These are phyloP conservation scores for Teratosphaeria pseudoeucalypti DNA, from an alignment of 2,329 filamentous ascomycete species.

Conservation along the genomic window DNA sequence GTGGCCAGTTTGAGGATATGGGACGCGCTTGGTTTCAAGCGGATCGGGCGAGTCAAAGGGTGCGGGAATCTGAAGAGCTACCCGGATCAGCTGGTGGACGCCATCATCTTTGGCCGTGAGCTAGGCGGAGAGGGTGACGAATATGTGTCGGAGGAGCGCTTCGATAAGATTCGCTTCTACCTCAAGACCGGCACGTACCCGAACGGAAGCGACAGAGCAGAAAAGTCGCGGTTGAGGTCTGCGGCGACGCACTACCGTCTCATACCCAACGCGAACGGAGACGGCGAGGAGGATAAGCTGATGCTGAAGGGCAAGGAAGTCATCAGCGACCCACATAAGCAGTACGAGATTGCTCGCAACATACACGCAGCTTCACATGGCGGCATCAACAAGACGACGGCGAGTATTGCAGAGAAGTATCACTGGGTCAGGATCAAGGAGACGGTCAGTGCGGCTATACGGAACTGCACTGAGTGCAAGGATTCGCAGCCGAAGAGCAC, in stretches of 20 bases:
- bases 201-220: constrained; percentile 80
- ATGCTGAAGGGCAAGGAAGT: constrained; percentile 99
- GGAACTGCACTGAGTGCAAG: constrained; percentile 83
- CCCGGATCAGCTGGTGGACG: constrained; percentile 37
- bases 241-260: constrained; percentile 94
- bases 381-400: constrained; percentile 97
- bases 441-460: constrained; percentile 88
- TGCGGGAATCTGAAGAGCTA: constrained; percentile 41
- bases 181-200: constrained; percentile 92
- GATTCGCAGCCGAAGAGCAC: constrained; percentile 44
- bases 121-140: constrained; percentile 59
- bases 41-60: constrained; percentile 65
- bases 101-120: constrained; percentile 52
- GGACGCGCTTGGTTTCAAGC: constrained; percentile 86
- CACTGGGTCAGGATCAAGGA: constrained; percentile 99
- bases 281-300: constrained; percentile 56
- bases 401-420: constrained; percentile 83
- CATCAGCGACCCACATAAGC: constrained; percentile 75
- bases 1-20: constrained; percentile 82
- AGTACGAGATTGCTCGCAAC: constrained; percentile 77
- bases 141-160: constrained; percentile 85
- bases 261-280: constrained; percentile 36
- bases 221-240: constrained; percentile 88
- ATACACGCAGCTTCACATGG: constrained; percentile 70
- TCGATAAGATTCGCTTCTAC: constrained; percentile 98